These are phyloP conservation scores for Starmerella floricola DNA, from an alignment of 805 yeast genomes.

Conservation along the genomic window DNA sequence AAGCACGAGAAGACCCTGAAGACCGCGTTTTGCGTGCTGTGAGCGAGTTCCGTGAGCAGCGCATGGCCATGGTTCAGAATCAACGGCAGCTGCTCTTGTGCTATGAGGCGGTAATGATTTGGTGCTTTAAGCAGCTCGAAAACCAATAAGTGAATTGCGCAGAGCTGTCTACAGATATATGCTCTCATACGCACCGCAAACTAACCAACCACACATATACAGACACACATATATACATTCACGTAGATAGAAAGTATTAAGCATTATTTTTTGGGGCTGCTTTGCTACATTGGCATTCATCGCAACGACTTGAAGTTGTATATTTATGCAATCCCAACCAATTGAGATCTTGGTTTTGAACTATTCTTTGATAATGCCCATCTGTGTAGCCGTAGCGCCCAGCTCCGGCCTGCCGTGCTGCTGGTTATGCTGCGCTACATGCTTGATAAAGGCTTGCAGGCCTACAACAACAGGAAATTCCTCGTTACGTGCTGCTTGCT, in stretches of 20 bases:
- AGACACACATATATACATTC: no score
- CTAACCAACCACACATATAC: background rate
- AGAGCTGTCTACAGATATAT: background rate
- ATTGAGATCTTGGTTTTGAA: no score
- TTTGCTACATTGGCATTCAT: no score
- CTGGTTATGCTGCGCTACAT: slow-evolving; percentile 9
- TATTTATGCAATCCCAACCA: no score
- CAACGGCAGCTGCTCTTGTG: slow-evolving; percentile 62
- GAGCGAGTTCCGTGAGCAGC: slow-evolving; percentile 54
- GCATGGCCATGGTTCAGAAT: slow-evolving; percentile 77
- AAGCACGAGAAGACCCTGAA: slow-evolving; percentile 15
- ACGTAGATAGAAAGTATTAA: no score
- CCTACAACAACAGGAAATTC: slow-evolving; percentile 48
- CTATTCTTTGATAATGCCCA: background rate
- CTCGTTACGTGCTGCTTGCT: slow-evolving; percentile 28
- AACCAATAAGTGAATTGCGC: background rate
- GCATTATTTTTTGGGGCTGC: no score
- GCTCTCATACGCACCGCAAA: background rate
- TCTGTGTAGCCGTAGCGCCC: background rate
- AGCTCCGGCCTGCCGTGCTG: slow-evolving; percentile 6
- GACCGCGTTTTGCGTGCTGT: slow-evolving; percentile 56
- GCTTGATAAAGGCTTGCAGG: slow-evolving; percentile 36
- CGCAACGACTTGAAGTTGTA: no score
- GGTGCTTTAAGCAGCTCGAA: slow-evolving; percentile 11
- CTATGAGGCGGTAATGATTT: slow-evolving; percentile 44